phyloP scores from a whole-genome alignment of 257 asterid genomes.

The Gentiana macrophylla region DNA sequence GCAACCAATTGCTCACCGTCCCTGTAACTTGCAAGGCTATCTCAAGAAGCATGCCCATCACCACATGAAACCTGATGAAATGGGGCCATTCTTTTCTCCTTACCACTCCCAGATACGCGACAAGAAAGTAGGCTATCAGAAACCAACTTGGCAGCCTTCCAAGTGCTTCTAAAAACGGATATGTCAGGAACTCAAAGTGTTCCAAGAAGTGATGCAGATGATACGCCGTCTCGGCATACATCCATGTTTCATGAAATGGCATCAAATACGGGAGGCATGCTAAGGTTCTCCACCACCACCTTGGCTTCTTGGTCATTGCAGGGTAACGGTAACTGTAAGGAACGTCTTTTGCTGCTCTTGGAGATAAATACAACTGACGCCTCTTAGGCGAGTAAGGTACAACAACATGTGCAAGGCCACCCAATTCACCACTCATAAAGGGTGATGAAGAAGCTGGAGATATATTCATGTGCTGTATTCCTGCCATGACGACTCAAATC shows the following conservation, averaged over 20 bases:
- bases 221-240: slow-evolving; percentile 78
- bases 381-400: slow-evolving; percentile 33
- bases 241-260: slow-evolving; percentile 93
- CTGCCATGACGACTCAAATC: slow-evolving; percentile 20
- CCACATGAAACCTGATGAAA: slow-evolving; percentile 83
- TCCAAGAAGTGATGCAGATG: slow-evolving; percentile 74
- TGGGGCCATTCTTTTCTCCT: slow-evolving; percentile 96
- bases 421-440: slow-evolving; percentile 40
- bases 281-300: slow-evolving; percentile 84
- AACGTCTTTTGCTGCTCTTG: slow-evolving; percentile 60
- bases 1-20: slow-evolving; percentile 83
- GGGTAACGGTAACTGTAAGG: slow-evolving; percentile 60
- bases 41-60: slow-evolving; percentile 89
- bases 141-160: slow-evolving; percentile 81
- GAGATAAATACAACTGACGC: slow-evolving; percentile 14
- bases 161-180: slow-evolving; percentile 54
- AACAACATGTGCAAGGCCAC: slow-evolving; percentile 27
- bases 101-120: slow-evolving; percentile 76
- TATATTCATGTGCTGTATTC: slow-evolving; percentile 11
- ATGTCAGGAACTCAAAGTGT: slow-evolving; percentile 53
- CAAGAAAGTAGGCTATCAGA: slow-evolving; percentile 74
- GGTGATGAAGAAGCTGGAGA: slow-evolving; percentile 52
- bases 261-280: slow-evolving; percentile 86
- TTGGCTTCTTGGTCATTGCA: slow-evolving; percentile 70
- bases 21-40: slow-evolving; percentile 77